Evolutionary conservation across 108 stramenopile genomes (phyloP).

Genomic region (Nitzschia putrida): DNA sequence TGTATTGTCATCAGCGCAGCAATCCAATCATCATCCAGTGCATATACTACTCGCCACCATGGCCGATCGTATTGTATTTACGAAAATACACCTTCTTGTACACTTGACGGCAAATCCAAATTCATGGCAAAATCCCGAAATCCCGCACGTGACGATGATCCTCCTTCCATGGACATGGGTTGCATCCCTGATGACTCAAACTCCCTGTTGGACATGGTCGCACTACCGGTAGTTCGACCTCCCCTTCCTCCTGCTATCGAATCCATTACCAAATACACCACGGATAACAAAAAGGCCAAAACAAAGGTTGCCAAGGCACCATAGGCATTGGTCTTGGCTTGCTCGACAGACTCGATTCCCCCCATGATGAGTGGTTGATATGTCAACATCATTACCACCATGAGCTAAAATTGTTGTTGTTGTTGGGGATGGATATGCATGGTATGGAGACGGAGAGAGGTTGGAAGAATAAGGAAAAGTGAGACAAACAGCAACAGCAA

Average conservation of each 20-base stretch:
- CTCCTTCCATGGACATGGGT: conserved; percentile 13
- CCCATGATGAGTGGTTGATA: conserved; percentile 74
- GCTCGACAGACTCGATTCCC: conserved; percentile 67
- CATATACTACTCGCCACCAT: not conserved
- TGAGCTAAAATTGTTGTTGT: no score
- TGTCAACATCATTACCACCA: conserved; percentile 72
- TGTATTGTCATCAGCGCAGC: no score
- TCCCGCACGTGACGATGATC: not conserved
- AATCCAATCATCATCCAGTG: not conserved
- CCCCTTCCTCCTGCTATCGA: not conserved
- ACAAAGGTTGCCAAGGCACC: conserved; percentile 79
- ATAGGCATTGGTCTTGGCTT: conserved; percentile 71
- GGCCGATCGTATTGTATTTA: conserved; percentile 1
- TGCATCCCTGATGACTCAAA: conserved; percentile 42
- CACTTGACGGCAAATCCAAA: conserved; percentile 26
- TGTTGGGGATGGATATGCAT: no score
- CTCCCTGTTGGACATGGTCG: conserved; percentile 45
- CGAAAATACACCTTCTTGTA: conserved; percentile 22
- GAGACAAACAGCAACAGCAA: no score
- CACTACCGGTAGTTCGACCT: conserved; percentile 1
- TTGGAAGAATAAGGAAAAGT: not conserved
- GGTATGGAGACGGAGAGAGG: conserved; percentile 3
- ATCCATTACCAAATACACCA: conserved; percentile 25
- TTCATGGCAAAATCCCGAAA: conserved; percentile 23
- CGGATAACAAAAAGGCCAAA: conserved; percentile 54